A percentile compares a stretch with the other conserved stretches of the same genome.
Evolutionary conservation across 140 eudicot species (phyloP).

Genomic region (Stevia rebaudiana): DNA sequence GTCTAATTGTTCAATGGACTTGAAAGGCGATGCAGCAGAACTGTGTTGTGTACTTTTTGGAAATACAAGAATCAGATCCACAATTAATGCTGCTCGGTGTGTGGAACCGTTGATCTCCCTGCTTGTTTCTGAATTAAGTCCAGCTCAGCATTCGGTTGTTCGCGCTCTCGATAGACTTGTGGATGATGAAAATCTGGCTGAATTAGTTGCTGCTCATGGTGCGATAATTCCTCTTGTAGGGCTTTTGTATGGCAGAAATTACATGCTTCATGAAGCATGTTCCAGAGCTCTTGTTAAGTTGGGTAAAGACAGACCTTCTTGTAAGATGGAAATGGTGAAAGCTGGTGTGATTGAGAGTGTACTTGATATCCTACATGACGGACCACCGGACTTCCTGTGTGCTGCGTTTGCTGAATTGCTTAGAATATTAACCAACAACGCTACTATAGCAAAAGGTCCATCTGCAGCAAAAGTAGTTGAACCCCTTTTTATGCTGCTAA

Average conservation of each 20-base stretch:
- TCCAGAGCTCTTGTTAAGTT: constrained; percentile 90
- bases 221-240: constrained; percentile 96
- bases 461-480: constrained; percentile 96
- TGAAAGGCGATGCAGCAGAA: constrained; percentile 97
- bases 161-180: constrained; percentile 78
- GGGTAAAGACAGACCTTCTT: constrained; percentile 91
- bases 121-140: constrained; percentile 72
- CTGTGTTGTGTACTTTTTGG: constrained; percentile 83
- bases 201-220: constrained; percentile 87
- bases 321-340: constrained; percentile 98
- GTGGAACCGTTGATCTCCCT: constrained; percentile 87
- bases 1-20: constrained; percentile 77
- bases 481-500: constrained; percentile 68
- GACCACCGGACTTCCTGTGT: constrained; percentile 79
- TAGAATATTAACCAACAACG: constrained; percentile 84
- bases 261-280: constrained; percentile 78
- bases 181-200: constrained; percentile 89
- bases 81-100: constrained; percentile 87
- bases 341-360: constrained; percentile 85
- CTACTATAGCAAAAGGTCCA: constrained; percentile 84
- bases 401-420: constrained; percentile 87
- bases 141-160: constrained; percentile 85
- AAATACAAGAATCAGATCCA: constrained; percentile 78
- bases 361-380: constrained; percentile 82
- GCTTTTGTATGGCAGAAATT: constrained; percentile 68